phyloP scores from a whole-genome alignment of 2,329 filamentous ascomycete species.

The Pseudogymnoascus sp. region DNA sequence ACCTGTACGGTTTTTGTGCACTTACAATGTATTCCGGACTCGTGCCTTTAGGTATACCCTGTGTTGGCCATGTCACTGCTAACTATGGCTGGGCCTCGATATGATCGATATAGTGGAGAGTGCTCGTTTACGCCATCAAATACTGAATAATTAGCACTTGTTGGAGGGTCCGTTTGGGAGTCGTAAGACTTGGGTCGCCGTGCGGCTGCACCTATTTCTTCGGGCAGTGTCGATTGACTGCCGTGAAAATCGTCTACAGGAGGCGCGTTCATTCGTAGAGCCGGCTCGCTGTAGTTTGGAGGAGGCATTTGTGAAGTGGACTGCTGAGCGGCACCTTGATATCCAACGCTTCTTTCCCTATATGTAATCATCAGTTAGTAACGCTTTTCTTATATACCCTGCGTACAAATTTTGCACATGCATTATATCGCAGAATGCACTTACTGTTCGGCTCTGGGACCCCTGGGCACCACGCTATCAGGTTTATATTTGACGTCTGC shows the following conservation, averaged over 20 bases:
- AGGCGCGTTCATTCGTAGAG: background rate
- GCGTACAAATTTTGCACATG: background rate
- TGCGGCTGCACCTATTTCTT: background rate
- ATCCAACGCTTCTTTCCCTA: background rate
- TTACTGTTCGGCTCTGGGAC: background rate
- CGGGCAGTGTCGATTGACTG: background rate
- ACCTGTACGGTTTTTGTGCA: background rate
- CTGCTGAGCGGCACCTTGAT: background rate
- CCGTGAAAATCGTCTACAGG: background rate
- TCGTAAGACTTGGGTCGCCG: background rate
- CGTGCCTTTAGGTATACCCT: background rate
- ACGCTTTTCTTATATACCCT: background rate
- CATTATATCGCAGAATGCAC: background rate
- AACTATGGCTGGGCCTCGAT: constrained; percentile 4
- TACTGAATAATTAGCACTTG: too few species aligned
- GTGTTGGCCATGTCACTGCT: background rate
- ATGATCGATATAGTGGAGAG: background rate
- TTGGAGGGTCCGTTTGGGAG: background rate
- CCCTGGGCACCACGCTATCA: background rate
- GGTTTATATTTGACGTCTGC: background rate
- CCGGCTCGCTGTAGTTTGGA: background rate
- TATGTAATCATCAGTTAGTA: background rate
- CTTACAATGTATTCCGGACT: background rate
- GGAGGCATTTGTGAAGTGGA: background rate
- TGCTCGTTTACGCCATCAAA: background rate